Evolutionary conservation across 148 eudicot genomes (phyloP), one percentile per base, ranked within the genome.

Genomic region (Beta vulgaris): DNA sequence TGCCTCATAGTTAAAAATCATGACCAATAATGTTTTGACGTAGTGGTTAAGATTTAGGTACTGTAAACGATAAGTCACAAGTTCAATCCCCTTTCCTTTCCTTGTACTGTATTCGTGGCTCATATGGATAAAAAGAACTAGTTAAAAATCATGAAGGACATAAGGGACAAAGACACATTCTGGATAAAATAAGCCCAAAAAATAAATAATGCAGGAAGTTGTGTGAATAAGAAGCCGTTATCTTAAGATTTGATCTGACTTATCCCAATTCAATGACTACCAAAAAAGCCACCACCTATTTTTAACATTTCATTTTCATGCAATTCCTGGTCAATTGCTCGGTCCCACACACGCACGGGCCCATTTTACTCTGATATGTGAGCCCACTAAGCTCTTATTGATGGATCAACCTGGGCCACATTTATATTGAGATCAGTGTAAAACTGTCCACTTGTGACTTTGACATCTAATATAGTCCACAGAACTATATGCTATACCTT

Each of bases 201-300:
- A 36, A 60, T n/a, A 34, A 6, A 39, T 3, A 35, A 13, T 29
- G 70, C 34, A 4, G 4, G 19, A 32, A 34, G 70, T 65, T 31
- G 65, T 60, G 65, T 60, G 65, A 63, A 9, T 15, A 40, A 23
- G 12, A 40, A 67, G 70, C 70, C 70, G 70, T 42, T 66, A 39
- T 39, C 23, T 39, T 23, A 26, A n/a, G 23, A 8, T 25, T 26
- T 26, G 70, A 43, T 39, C 1, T 23, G 26, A 26, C 28, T 67
- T 64, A 64, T 64, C 68, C 28, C 44, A 64, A 32, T 6, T 67
- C 3, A 6, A 65, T 25, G 69, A 31, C 48, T 65, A n/a, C 31
- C 37, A 10, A 65, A 37, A 36, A 21, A 0, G 48, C 39, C 69
- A 65, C 48, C 19, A 65, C 39, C 34, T 34, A 28, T 23, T 67